Evolutionary conservation across 225 moss, liverwort and hornwort genomes (phyloP).

Genomic region (Climacium dendroides): DNA sequence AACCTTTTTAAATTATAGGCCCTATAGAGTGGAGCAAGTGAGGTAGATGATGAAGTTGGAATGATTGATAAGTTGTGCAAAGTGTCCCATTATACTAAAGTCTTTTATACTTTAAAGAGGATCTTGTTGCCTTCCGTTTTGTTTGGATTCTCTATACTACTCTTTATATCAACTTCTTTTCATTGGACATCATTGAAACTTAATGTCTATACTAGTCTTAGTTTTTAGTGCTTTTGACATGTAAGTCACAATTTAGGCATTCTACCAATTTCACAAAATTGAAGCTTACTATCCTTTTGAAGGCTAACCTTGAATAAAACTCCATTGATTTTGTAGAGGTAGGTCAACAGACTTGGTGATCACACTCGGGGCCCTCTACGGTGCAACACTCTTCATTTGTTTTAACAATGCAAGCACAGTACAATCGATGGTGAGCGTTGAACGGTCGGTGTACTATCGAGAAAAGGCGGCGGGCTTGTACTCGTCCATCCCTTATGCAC

Average conservation of each 20-base stretch:
- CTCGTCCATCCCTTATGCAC: slow-evolving; percentile 43
- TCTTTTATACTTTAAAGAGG: no score
- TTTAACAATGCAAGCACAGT: slow-evolving; percentile 46
- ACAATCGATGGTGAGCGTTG: slow-evolving; percentile 38
- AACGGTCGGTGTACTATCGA: slow-evolving; percentile 42
- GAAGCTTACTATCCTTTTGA: background rate
- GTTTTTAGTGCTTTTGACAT: background rate
- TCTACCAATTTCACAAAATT: background rate
- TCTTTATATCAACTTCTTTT: background rate
- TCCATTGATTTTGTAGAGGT: background rate
- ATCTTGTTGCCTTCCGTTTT: background rate
- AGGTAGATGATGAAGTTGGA: background rate
- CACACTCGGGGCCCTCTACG: slow-evolving; percentile 34
- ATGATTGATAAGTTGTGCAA: background rate
- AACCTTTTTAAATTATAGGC: background rate
- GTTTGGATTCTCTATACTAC: background rate
- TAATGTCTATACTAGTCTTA: background rate
- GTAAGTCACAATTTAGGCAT: background rate
- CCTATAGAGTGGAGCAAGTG: background rate
- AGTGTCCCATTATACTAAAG: background rate
- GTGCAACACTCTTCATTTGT: slow-evolving; percentile 32
- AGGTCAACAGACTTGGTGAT: slow-evolving; percentile 23
- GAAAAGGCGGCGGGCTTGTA: slow-evolving; percentile 58
- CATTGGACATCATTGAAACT: background rate
- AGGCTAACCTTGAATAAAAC: background rate